These are phyloP conservation scores for Tetrapisispora taiwanensis DNA, from an alignment of 805 yeast genomes.

Conservation along the genomic window DNA sequence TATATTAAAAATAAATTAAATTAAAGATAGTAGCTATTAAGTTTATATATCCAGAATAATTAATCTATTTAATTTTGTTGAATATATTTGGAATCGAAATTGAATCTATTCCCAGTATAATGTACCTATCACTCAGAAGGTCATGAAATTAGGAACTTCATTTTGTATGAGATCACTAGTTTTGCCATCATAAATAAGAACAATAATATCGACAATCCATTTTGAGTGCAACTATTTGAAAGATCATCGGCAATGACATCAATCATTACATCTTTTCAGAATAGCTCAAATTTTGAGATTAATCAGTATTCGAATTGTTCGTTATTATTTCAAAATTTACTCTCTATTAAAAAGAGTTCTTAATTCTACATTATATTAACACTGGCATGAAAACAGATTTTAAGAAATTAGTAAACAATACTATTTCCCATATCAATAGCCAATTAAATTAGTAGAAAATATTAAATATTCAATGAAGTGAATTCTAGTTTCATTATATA, in stretches of 20 bases:
- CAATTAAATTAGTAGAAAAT: neutral
- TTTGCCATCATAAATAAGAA: neutral
- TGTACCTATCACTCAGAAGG: neutral
- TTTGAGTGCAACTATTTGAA: neutral
- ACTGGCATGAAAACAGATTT: neutral
- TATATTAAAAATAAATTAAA: too few relatives aligned
- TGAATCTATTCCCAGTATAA: neutral
- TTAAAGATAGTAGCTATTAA: neutral
- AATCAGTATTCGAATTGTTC: neutral
- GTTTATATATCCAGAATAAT: neutral
- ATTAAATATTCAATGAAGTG: neutral
- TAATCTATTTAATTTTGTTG: neutral
- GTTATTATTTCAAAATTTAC: neutral
- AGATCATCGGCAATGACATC: neutral
- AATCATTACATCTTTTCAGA: neutral
- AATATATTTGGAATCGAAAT: too few relatives aligned
- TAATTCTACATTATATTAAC: neutral
- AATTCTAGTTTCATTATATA: conserved; percentile 2
- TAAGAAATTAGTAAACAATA: neutral
- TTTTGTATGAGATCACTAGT: neutral
- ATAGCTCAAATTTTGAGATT: neutral
- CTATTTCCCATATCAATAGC: too few relatives aligned
- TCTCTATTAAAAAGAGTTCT: neutral
- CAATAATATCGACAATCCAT: too few relatives aligned
- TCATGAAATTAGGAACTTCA: neutral